Conservation (phyloP, 2,329 filamentous ascomycete genomes). For the Monosporascus sp. region DNA sequence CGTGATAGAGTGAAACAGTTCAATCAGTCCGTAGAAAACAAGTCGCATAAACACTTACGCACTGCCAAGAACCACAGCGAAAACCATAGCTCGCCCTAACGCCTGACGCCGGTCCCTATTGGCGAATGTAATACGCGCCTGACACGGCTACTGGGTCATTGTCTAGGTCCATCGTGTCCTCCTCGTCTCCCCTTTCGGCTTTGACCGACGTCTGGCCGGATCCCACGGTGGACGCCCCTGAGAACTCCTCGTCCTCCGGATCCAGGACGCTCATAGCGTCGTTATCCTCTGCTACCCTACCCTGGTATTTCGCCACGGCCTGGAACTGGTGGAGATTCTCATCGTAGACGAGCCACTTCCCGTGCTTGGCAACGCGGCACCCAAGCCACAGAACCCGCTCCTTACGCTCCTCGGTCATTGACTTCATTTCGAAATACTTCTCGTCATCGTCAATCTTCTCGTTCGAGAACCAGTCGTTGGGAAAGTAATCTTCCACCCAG, state of each 20-base stretch:
- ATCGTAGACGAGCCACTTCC: conserved; percentile 44
- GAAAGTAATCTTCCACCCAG: conserved; percentile 56
- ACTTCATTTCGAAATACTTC: conserved; percentile 56
- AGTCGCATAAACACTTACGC: too few species aligned
- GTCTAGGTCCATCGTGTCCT: background rate
- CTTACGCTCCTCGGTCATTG: conserved; percentile 51
- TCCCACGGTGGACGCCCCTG: background rate
- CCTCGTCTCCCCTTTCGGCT: background rate
- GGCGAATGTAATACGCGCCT: background rate
- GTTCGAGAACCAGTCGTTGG: conserved; percentile 51
- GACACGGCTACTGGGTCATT: background rate
- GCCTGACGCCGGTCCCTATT: background rate
- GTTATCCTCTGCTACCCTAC: conserved; percentile 18
- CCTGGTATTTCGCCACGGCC: conserved; percentile 31
- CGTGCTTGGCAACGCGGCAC: conserved; percentile 36
- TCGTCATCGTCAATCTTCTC: conserved; percentile 63
- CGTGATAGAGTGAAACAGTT: too few species aligned
- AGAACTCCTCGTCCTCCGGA: background rate
- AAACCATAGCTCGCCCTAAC: too few species aligned
- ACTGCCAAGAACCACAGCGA: too few species aligned
- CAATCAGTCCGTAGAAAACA: too few species aligned
- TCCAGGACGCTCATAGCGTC: conserved; percentile 8
- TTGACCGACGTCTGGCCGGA: background rate
- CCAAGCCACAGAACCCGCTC: conserved; percentile 57
- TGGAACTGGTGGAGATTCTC: conserved; percentile 31